Evolutionary conservation across 2,329 filamentous ascomycete species (phyloP), one percentile per base, ranked within the genome.

Genomic region (Colletotrichum sp.): DNA sequence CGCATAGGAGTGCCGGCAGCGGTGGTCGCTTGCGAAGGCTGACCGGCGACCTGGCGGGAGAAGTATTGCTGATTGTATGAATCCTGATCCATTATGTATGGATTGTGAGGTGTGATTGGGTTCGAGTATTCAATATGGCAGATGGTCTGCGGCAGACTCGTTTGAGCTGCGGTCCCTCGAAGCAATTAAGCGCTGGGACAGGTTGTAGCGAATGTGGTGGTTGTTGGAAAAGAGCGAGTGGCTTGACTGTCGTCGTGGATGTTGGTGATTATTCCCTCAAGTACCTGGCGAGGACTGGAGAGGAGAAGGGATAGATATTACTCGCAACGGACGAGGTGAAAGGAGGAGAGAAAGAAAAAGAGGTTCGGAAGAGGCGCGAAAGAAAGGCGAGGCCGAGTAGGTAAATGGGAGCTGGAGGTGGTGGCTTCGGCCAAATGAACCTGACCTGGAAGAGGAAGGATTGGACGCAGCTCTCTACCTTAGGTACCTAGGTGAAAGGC

Each of bases 1-100:
- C 84, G 83, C n/a, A 85, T 80, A 75, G 87, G 86, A 8, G 86
- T 87, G 18, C 81, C 79, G 43, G 82, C 82, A 24, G 81, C 80
- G n/a, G 85, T 86, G 36, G 85, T 85, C 55, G 82, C 81, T 24
- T 81, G 81, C 55, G 86, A 86, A 64, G 83, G 81, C 70, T 77
- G 79, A 59, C 81, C 81, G 32, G 81, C 81, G 68, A 78, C 73
- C 6, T 80, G 78, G 66, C 82, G 81, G 75, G 79, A 79, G 73
- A 79, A 81, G 74, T 80, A 81, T 77, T 78, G 77, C 72, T 78
- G 74, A 59, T 57, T 30, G 74, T 80, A 79, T 55, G 76, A 77
- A 55, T 83, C 80, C 21, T 83, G 80, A 4, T 83, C 82, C 83
- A 84, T 83, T 68, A 24, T 60, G 60, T 7, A 59, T 67, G 57